These are phyloP conservation scores for Medicago lupulina DNA, from an alignment of 306 rosid genomes.

Conservation along the genomic window DNA sequence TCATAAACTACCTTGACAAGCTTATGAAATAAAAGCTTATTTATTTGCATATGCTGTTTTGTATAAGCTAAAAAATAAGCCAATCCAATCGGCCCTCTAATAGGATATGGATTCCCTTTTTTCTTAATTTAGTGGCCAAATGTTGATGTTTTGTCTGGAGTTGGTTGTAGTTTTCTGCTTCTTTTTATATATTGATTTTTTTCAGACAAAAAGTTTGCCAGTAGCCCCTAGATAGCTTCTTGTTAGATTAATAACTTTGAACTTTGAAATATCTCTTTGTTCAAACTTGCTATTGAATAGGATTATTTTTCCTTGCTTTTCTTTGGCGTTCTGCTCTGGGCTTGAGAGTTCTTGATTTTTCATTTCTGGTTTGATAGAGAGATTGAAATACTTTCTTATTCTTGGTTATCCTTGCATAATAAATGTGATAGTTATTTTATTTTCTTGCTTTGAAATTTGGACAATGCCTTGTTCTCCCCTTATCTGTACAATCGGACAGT, in stretches of 20 bases:
- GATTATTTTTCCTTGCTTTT: neutral
- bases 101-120: constrained; percentile 10
- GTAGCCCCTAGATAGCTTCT: neutral
- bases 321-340: neutral
- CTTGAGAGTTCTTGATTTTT: constrained; percentile 11
- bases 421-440: neutral
- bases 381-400: neutral
- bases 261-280: no score
- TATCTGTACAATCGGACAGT: neutral
- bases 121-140: neutral
- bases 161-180: constrained; percentile 26
- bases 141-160: constrained; percentile 11
- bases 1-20: no score
- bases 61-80: no score
- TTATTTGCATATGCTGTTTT: no score
- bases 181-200: constrained; percentile 1
- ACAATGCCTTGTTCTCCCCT: neutral
- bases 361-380: constrained; percentile 2
- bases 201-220: no score
- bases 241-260: constrained; percentile 5
- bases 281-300: neutral
- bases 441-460: constrained; percentile 5
- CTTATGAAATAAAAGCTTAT: no score
- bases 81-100: no score
- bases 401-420: neutral